Evolutionary conservation across 148 eudicot species (phyloP).

Genomic region (Rhododendron mucronatum): DNA sequence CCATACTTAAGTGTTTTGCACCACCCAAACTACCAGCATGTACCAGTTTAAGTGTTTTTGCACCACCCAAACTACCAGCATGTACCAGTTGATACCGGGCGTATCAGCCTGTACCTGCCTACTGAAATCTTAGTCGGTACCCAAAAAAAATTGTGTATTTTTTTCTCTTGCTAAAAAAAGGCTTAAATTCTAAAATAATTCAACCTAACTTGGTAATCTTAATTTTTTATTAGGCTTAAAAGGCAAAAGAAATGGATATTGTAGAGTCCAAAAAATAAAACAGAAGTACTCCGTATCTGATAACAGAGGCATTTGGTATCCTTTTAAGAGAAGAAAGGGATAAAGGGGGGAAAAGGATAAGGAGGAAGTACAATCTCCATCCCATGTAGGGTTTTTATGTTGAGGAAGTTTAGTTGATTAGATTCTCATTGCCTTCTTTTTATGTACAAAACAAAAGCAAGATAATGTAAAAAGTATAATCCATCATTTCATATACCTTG

Average conservation of each 20-base stretch:
- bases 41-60: too few species aligned
- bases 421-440: not conserved
- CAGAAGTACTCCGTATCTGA: not conserved
- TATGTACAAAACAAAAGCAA: not conserved
- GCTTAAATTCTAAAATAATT: not conserved
- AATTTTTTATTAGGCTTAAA: not conserved
- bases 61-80: too few species aligned
- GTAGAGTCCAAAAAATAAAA: not conserved
- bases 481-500: not conserved
- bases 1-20: too few species aligned
- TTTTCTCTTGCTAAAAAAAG: too few species aligned
- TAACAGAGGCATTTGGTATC: not conserved
- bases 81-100: too few species aligned
- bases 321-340: not conserved
- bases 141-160: too few species aligned
- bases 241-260: not conserved
- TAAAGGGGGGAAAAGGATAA: not conserved
- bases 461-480: not conserved
- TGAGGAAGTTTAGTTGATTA: not conserved
- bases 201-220: too few species aligned
- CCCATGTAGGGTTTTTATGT: not conserved
- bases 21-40: too few species aligned
- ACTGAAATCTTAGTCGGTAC: too few species aligned
- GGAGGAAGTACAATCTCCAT: not conserved
- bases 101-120: too few species aligned